A percentile compares a stretch with the other conserved stretches of the same genome.
These are phyloP conservation scores for Kickxella alabastrina DNA, from an alignment of 192 early-diverging fungal genomes.

Conservation along the genomic window DNA sequence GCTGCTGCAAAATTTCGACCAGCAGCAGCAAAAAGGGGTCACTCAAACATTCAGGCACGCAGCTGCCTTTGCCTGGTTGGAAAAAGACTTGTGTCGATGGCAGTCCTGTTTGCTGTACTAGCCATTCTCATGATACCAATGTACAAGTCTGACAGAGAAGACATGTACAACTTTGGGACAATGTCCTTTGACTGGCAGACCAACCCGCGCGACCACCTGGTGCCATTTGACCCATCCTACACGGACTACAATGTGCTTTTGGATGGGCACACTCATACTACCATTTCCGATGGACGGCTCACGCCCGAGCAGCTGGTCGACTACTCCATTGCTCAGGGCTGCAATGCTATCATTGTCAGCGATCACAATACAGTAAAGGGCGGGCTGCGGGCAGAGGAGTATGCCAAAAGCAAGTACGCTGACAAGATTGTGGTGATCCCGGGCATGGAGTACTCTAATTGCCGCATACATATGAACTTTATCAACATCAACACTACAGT, in stretches of 20 bases:
- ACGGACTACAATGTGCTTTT: slow-evolving; percentile 55
- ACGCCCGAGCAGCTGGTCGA: slow-evolving; percentile 56
- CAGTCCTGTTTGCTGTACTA: slow-evolving; percentile 5
- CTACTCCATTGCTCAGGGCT: slow-evolving; percentile 68
- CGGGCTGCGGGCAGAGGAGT: slow-evolving; percentile 55
- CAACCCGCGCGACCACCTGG: slow-evolving; percentile 14
- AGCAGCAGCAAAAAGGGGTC: too few species aligned
- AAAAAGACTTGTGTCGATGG: slow-evolving; percentile 9
- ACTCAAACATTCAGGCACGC: not conserved
- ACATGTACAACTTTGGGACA: slow-evolving; percentile 8
- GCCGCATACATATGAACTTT: slow-evolving; percentile 71
- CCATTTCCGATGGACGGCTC: slow-evolving; percentile 59
- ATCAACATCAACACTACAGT: slow-evolving; percentile 61
- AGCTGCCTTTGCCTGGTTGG: slow-evolving; percentile 2
- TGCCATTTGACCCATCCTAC: slow-evolving; percentile 22
- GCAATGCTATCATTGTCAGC: slow-evolving; percentile 65
- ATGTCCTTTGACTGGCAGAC: slow-evolving; percentile 32
- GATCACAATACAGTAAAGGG: slow-evolving; percentile 68
- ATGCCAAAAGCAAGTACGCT: slow-evolving; percentile 54
- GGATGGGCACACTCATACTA: slow-evolving; percentile 66
- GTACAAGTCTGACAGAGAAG: slow-evolving; percentile 5
- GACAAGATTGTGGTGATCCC: slow-evolving; percentile 60
- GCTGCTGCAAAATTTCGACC: too few species aligned
- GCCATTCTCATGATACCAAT: slow-evolving; percentile 18
- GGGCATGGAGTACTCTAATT: slow-evolving; percentile 66